These are phyloP conservation scores for Phytophthora cajani DNA, from an alignment of 352 stramenopile species.

Conservation along the genomic window DNA sequence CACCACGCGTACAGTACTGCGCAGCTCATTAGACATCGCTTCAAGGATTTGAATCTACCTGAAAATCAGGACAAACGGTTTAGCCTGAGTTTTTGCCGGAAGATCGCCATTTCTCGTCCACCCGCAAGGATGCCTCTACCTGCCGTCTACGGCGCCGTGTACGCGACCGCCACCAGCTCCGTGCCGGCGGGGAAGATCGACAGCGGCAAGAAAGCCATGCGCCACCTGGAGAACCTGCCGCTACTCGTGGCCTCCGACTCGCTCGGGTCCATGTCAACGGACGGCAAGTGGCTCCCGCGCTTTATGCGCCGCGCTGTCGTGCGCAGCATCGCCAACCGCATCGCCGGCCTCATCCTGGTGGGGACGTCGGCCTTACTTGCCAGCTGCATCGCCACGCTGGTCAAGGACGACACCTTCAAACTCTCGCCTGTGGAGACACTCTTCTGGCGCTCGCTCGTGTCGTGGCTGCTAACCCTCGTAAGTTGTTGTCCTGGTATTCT, in stretches of 20 bases:
- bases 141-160: conserved; percentile 39
- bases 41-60: conserved; percentile 17
- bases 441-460: conserved; percentile 70
- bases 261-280: conserved; percentile 27
- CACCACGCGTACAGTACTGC: neutral
- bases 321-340: conserved; percentile 39
- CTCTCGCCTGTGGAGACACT: conserved; percentile 68
- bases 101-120: conserved; percentile 29
- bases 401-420: conserved; percentile 57
- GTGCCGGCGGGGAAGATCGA: conserved; percentile 33
- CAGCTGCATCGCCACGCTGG: conserved; percentile 65
- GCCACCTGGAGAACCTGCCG: conserved; percentile 50
- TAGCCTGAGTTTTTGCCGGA: conserved; percentile 8
- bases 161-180: conserved; percentile 28
- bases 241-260: conserved; percentile 44
- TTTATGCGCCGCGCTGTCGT: conserved; percentile 41
- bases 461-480: conserved; percentile 63
- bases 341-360: conserved; percentile 48
- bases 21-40: neutral
- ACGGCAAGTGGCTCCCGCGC: conserved; percentile 38
- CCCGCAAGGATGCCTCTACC: conserved; percentile 33
- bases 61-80: conserved; percentile 21
- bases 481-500: neutral
- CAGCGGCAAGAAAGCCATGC: conserved; percentile 46
- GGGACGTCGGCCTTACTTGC: conserved; percentile 60